Evolutionary conservation across 2,329 filamentous ascomycete genomes (phyloP).

Genomic region (Tolypocladium tropicale): DNA sequence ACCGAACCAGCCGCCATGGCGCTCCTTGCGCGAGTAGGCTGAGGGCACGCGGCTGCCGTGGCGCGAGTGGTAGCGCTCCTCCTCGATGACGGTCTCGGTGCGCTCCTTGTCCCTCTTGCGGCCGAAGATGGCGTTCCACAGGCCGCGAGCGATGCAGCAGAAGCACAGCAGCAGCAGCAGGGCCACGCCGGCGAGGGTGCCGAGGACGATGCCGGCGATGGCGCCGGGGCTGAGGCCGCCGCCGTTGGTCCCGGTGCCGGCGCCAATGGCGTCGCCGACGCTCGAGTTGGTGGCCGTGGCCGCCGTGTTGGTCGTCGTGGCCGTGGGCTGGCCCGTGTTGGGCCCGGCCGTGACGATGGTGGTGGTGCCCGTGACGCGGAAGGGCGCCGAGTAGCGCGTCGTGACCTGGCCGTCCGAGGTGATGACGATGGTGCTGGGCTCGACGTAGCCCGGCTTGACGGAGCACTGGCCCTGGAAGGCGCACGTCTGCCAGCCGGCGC

Average conservation of each 20-base stretch:
- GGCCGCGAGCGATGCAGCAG: conserved; percentile 57
- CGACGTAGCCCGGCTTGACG: conserved; percentile 37
- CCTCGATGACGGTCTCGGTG: conserved; percentile 42
- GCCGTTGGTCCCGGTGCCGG: conserved; percentile 24
- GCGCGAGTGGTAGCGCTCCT: conserved; percentile 47
- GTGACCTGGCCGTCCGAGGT: conserved; percentile 38
- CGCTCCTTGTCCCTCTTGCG: conserved; percentile 42
- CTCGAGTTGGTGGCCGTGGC: conserved; percentile 35
- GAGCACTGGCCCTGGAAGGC: conserved; percentile 46
- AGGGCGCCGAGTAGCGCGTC: conserved; percentile 41
- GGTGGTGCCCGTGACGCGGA: conserved; percentile 44
- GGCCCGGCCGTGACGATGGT: conserved; percentile 42
- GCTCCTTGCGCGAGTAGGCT: conserved; percentile 36
- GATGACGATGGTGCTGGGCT: conserved; percentile 29
- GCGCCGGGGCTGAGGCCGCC: conserved; percentile 55
- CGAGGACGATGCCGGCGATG: conserved; percentile 74
- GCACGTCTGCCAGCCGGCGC: conserved; percentile 60
- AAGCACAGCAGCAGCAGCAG: conserved; percentile 63
- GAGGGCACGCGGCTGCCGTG: conserved; percentile 31
- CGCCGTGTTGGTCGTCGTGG: conserved; percentile 40
- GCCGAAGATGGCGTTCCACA: conserved; percentile 55
- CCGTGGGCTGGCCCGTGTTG: conserved; percentile 35
- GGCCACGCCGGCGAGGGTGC: conserved; percentile 54
- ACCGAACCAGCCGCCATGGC: conserved; percentile 47
- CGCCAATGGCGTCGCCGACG: conserved; percentile 29